A percentile compares a stretch with the other conserved stretches of the same genome.
phyloP scores from a whole-genome alignment of 2,329 filamentous ascomycete genomes.

The Pseudocercospora fuligena region DNA sequence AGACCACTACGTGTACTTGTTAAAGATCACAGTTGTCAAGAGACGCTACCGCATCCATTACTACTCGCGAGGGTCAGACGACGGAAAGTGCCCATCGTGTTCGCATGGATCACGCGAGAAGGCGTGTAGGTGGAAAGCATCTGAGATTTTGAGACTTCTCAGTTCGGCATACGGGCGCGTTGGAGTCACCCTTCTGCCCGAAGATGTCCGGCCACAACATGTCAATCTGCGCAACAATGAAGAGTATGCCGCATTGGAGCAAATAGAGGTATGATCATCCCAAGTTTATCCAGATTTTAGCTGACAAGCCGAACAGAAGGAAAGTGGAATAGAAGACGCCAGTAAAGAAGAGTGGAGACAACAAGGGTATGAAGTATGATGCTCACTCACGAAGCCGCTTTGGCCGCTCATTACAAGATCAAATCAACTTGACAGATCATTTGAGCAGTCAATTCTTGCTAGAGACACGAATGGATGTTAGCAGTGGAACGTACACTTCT shows the following conservation, averaged over 20 bases:
- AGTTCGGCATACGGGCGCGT: not conserved
- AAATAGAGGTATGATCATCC: not conserved
- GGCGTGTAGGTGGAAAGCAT: not conserved
- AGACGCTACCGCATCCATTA: not conserved
- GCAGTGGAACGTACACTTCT: not conserved
- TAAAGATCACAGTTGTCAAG: not conserved
- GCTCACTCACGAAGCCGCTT: not conserved
- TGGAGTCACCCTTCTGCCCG: not conserved
- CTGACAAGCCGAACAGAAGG: not conserved
- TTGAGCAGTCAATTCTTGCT: not conserved
- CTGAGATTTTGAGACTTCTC: not conserved
- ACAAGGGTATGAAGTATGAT: not conserved
- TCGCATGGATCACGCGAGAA: not conserved
- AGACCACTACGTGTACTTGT: not conserved
- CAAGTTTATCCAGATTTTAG: not conserved
- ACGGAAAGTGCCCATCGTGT: not conserved
- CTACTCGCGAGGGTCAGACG: not conserved
- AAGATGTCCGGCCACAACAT: not conserved
- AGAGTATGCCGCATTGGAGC: not conserved
- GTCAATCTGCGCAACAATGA: not conserved
- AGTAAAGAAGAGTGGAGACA: not conserved
- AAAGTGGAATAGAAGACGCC: not conserved
- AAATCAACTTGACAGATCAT: not conserved
- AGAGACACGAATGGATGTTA: not conserved
- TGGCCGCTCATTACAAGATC: not conserved